A percentile compares a stretch with the other conserved stretches of the same genome.
phyloP scores from a whole-genome alignment of 352 stramenopile species.

The Lagenidium sp. region DNA sequence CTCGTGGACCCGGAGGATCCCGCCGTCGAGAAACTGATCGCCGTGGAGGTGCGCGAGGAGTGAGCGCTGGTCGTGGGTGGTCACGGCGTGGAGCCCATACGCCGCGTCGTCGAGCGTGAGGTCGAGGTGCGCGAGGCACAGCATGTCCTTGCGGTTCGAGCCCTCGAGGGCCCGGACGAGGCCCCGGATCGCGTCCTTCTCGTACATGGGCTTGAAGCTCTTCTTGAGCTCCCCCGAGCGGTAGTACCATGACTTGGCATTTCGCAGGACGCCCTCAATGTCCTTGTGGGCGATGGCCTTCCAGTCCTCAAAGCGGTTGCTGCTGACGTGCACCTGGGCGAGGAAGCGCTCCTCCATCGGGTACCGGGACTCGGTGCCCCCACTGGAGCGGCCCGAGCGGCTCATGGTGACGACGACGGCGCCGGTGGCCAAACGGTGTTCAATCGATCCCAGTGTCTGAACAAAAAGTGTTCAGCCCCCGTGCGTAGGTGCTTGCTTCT shows the following conservation, averaged over 20 bases:
- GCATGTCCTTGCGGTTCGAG: constrained; percentile 9
- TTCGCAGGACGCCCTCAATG: constrained; percentile 10
- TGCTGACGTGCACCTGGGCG: constrained; percentile 11
- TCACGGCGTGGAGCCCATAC: constrained; percentile 14
- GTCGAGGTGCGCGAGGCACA: constrained; percentile 13
- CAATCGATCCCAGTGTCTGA: too few species aligned
- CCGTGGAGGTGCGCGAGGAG: constrained; percentile 19
- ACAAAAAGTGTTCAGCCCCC: too few species aligned
- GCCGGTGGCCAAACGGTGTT: constrained; percentile 12
- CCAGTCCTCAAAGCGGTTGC: constrained; percentile 18
- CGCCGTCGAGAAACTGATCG: constrained; percentile 11
- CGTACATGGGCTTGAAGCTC: constrained; percentile 12
- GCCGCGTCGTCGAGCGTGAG: constrained; percentile 17
- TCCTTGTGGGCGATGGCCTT: constrained; percentile 9
- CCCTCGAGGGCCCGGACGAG: constrained; percentile 5
- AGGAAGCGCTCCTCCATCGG: constrained; percentile 15
- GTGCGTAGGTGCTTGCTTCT: too few species aligned
- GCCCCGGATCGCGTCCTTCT: constrained; percentile 19
- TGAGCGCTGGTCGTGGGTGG: constrained; percentile 14
- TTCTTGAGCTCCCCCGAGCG: constrained; percentile 15
- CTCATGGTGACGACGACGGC: constrained; percentile 13
- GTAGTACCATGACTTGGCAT: constrained; percentile 20
- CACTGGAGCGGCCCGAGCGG: too few species aligned
- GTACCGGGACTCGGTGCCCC: constrained; percentile 10
- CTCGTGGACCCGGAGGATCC: constrained; percentile 8